Base-by-base conservation (phyloP, 202 grass and related monocot species). In the Zizania palustris region DNA sequence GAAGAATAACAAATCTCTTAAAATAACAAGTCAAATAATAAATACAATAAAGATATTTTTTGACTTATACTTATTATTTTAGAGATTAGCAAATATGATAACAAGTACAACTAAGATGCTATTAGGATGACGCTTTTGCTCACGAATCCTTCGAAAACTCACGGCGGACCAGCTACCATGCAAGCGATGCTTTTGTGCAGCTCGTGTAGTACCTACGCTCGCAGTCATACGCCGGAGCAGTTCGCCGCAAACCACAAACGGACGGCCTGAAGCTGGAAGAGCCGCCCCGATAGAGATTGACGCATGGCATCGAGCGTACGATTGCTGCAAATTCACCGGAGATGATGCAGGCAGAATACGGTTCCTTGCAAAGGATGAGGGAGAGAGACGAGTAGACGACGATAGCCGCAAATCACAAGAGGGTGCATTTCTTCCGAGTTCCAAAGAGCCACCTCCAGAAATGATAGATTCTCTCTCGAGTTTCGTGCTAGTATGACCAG, bases 321-420 rank as follows among this genome's bases (percentile, higher is more conserved):
- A 20, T 74, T 11, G 42, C 11, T 20, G 34, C 0, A 14, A 5
- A 42, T 50, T 12, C 12, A 41, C 15, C 13, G 5, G 11, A 81
- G 37, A 16, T 80, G 61, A 43, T 10, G 28, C 28, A 40, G 39
- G 65, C 42, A 48, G 60, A 70, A 74, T 64, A 68, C 7, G 80
- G 69, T 83, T 63, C 48, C 19, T 70, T 22, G 46, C 5, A 67
- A n/a, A n/a, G n/a, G n/a, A n/a, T n/a, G n/a, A 20, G 42, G 50
- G 64, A 42, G 49, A 70, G 42, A n/a, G n/a, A n/a, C n/a, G n/a
- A n/a, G n/a, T n/a, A n/a, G n/a, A n/a, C n/a, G n/a, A 75, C 14
- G 69, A 11, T 18, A 49, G 45, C 33, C 48, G 38, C 1, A 50
- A 49, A 55, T 45, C 67, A 75, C 0, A 45, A 56, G 37, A 51